Evolutionary conservation across 2,329 filamentous ascomycete species (phyloP).

Genomic region (Gnomoniopsis smithogilvyi): DNA sequence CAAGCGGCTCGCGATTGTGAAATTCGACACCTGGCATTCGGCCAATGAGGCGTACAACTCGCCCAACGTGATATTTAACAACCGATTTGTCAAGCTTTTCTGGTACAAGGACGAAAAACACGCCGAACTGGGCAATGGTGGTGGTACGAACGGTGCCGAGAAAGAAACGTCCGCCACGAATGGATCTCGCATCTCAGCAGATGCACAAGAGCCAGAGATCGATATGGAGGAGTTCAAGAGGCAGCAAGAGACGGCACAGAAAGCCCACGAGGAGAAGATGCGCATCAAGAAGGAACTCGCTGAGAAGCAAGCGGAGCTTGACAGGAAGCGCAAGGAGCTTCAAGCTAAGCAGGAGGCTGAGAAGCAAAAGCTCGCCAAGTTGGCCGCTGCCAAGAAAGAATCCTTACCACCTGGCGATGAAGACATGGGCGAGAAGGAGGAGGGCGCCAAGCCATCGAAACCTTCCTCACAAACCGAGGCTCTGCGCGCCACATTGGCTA

Average conservation of each 20-base stretch:
- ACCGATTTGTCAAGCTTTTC: constrained; percentile 80
- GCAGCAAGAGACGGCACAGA: constrained; percentile 71
- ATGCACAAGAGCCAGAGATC: constrained; percentile 45
- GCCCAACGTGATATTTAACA: constrained; percentile 79
- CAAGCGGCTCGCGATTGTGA: constrained; percentile 66
- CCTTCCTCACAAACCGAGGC: constrained; percentile 53
- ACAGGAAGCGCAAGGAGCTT: constrained; percentile 60
- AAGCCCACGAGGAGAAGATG: constrained; percentile 61
- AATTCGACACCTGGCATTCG: constrained; percentile 61
- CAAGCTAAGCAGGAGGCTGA: constrained; percentile 63
- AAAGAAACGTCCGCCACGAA: constrained; percentile 26
- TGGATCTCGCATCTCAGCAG: constrained; percentile 21
- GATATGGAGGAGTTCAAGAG: constrained; percentile 67
- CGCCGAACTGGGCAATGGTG: constrained; percentile 26
- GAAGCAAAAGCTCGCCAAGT: constrained; percentile 58
- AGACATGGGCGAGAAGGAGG: constrained; percentile 17
- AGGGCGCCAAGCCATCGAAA: constrained; percentile 25
- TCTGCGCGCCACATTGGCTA: constrained; percentile 68
- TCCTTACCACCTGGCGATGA: constrained; percentile 8
- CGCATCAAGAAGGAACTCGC: constrained; percentile 62
- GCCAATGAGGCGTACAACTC: constrained; percentile 71
- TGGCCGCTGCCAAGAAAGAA: constrained; percentile 39
- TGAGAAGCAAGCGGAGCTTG: constrained; percentile 59
- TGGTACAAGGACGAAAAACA: constrained; percentile 63
- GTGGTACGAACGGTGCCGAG: constrained; percentile 26